These are phyloP conservation scores for Boletus pseudo-olivaceus DNA, from an alignment of 768 basidiomycete genomes.

Conservation along the genomic window DNA sequence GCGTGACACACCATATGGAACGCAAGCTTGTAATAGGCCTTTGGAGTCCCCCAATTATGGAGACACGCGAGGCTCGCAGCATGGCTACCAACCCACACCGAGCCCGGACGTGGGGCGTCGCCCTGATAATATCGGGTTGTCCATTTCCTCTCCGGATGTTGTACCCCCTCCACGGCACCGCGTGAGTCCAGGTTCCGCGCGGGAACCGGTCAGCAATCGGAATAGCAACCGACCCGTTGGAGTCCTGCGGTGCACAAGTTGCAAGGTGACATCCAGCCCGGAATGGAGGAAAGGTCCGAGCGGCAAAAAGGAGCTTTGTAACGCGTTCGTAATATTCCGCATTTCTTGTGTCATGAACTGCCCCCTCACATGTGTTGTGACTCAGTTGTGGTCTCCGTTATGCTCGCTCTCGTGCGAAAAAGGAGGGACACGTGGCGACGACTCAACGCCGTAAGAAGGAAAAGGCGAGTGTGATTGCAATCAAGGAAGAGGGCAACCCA, in stretches of 20 bases:
- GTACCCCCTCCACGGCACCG: conserved; percentile 58
- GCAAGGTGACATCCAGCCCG: conserved; percentile 77
- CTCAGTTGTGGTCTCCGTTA: conserved; percentile 79
- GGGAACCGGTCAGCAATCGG: conserved; percentile 44
- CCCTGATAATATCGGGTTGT: conserved; percentile 29
- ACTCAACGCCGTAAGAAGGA: conserved; percentile 61
- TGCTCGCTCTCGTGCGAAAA: conserved; percentile 85
- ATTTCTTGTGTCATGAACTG: conserved; percentile 11
- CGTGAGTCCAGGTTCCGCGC: conserved; percentile 47
- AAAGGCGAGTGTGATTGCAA: conserved; percentile 34
- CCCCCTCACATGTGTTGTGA: conserved; percentile 22
- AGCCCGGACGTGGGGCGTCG: conserved; percentile 37
- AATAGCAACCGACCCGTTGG: conserved; percentile 66
- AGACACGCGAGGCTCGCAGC: conserved; percentile 30
- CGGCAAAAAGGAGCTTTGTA: conserved; percentile 88
- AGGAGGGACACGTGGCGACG: conserved; percentile 59
- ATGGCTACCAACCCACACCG: conserved; percentile 36
- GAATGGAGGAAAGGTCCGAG: conserved; percentile 92
- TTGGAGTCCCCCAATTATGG: conserved; percentile 32
- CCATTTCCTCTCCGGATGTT: conserved; percentile 35
- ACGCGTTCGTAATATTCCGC: conserved; percentile 63
- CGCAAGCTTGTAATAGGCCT: conserved; percentile 37
- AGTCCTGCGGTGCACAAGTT: conserved; percentile 70
- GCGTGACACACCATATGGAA: conserved; percentile 28
- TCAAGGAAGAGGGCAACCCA: conserved; percentile 26